Conservation (phyloP, 1,284 basidiomycete genomes). For the Pseudozyma pruni region DNA sequence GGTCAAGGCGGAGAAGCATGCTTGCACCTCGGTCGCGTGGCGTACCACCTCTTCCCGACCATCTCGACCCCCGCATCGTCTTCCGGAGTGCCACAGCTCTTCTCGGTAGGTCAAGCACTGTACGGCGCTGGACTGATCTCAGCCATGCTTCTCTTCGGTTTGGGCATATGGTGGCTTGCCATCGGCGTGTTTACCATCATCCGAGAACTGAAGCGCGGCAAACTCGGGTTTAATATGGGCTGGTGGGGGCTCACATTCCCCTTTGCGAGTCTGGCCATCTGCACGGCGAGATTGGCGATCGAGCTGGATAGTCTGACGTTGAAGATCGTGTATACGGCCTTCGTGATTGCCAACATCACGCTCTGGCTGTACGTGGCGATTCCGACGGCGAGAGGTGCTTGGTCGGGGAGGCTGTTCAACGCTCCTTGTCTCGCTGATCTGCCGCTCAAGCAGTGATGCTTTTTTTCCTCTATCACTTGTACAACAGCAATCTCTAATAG, state of each 20-base stretch:
- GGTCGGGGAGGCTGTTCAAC: constrained; percentile 49
- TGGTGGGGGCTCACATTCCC: constrained; percentile 58
- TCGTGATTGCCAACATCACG: constrained; percentile 40
- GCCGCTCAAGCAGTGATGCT: constrained; percentile 39
- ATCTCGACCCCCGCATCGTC: constrained; percentile 22
- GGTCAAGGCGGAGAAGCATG: constrained; percentile 61
- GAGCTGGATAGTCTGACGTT: constrained; percentile 54
- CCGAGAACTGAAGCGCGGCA: constrained; percentile 40
- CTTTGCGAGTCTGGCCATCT: constrained; percentile 50
- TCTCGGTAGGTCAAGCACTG: constrained; percentile 50
- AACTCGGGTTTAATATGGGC: constrained; percentile 58
- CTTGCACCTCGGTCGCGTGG: constrained; percentile 52
- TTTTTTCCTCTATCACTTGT: no score
- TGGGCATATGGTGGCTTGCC: constrained; percentile 57
- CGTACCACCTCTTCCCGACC: constrained; percentile 48
- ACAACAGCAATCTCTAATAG: no score
- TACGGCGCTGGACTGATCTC: constrained; percentile 56
- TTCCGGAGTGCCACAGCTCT: constrained; percentile 46
- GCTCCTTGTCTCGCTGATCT: constrained; percentile 61
- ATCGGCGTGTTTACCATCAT: constrained; percentile 52
- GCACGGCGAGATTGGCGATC: constrained; percentile 47
- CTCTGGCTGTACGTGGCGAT: constrained; percentile 54
- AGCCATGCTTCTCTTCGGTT: constrained; percentile 54
- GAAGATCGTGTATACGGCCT: constrained; percentile 52
- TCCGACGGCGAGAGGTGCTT: constrained; percentile 54